Conservation (phyloP, 140 eudicot genomes). For the Cichorium intybus region DNA sequence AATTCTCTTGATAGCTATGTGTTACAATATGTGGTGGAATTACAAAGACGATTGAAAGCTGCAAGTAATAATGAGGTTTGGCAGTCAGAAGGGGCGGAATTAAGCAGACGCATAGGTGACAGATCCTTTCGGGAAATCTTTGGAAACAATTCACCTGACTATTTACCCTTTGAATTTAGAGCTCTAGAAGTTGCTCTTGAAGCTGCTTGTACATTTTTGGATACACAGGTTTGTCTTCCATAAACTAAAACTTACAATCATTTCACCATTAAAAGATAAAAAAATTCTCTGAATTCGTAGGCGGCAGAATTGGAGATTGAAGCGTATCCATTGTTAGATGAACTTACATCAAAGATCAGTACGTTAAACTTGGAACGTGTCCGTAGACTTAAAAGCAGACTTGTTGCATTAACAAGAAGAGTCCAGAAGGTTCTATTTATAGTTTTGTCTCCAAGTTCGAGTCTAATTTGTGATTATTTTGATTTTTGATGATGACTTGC, state of each 20-base stretch:
- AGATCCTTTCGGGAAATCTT: constrained; percentile 47
- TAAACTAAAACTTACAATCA: not conserved
- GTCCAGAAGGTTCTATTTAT: constrained; percentile 76
- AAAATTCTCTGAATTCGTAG: constrained; percentile 30
- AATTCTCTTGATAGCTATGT: constrained; percentile 93
- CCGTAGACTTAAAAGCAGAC: constrained; percentile 95
- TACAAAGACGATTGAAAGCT: constrained; percentile 72
- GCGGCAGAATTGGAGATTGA: constrained; percentile 92
- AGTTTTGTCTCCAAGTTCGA: not conserved
- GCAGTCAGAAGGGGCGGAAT: constrained; percentile 64
- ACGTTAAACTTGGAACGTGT: constrained; percentile 90
- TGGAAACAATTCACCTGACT: constrained; percentile 75
- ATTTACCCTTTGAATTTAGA: constrained; percentile 95
- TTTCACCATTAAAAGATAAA: not conserved
- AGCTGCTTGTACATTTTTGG: constrained; percentile 95
- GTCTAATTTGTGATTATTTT: not conserved
- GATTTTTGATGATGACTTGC: constrained; percentile 8
- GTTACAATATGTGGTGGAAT: constrained; percentile 84
- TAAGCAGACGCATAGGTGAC: constrained; percentile 44
- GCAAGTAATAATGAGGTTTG: constrained; percentile 66
- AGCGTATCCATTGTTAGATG: constrained; percentile 95
- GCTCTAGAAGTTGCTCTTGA: constrained; percentile 98
- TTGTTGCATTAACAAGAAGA: constrained; percentile 87
- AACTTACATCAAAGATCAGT: constrained; percentile 92
- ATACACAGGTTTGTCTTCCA: constrained; percentile 74